Percentiles rank a stretch among this genome's conserved stretches.
Conservation (phyloP, 306 rosid genomes). For the Vigna reflexopilosa region DNA sequence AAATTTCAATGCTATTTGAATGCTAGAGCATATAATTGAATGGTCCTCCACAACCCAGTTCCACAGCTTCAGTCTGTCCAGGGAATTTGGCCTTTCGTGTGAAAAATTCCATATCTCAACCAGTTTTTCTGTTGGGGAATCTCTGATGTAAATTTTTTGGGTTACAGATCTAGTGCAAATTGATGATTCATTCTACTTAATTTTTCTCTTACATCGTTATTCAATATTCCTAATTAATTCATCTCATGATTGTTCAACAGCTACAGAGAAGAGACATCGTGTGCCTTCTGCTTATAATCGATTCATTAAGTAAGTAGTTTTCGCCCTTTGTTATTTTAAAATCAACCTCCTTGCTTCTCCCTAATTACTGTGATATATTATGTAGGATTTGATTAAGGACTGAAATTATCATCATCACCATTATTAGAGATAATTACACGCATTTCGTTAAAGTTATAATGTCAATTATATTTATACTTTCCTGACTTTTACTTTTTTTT, state of each 20-base stretch:
- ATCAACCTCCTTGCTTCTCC: not conserved
- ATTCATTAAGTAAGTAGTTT: slow-evolving; percentile 83
- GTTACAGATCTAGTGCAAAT: not conserved
- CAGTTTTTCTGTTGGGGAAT: slow-evolving; percentile 22
- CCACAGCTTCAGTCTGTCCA: slow-evolving; percentile 14
- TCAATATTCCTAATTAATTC: slow-evolving; percentile 14
- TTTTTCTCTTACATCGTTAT: not conserved
- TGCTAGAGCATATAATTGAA: slow-evolving; percentile 24
- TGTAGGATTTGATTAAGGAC: too few species aligned
- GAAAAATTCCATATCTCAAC: not conserved
- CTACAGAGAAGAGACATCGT: slow-evolving; percentile 95
- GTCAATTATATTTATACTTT: not conserved
- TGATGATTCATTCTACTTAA: slow-evolving; percentile 8
- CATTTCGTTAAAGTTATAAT: not conserved
- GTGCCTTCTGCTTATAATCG: slow-evolving; percentile 99
- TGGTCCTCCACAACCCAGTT: slow-evolving; percentile 26
- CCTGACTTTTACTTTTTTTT: not conserved
- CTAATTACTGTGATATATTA: not conserved
- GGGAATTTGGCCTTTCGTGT: slow-evolving; percentile 9
- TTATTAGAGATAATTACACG: not conserved
- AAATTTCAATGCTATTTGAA: slow-evolving; percentile 24
- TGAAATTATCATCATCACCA: too few species aligned
- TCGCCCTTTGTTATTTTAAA: not conserved
- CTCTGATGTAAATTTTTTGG: not conserved
- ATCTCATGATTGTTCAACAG: slow-evolving; percentile 58